Evolutionary conservation across 768 basidiomycete genomes (phyloP).

Genomic region (Hortiboletus flavorubellus): DNA sequence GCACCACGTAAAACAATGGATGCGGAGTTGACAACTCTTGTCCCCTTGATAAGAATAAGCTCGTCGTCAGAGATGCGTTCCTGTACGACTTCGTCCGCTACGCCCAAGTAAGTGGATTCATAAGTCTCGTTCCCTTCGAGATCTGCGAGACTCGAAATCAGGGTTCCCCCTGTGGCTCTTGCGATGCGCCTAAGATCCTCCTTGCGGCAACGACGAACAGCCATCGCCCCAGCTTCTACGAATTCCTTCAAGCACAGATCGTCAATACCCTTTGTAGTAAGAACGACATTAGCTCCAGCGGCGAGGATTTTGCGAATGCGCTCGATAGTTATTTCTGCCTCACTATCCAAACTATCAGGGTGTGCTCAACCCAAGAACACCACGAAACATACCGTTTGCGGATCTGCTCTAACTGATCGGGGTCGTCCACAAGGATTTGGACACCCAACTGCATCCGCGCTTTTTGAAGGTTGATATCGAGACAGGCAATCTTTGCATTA

Average conservation of each 20-base stretch:
- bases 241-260: conserved; percentile 98
- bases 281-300: conserved; percentile 92
- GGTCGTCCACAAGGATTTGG: conserved; percentile 96
- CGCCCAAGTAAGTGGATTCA: conserved; percentile 86
- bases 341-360: conserved; percentile 47
- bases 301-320: conserved; percentile 94
- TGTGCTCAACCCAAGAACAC: not conserved
- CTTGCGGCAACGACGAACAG: conserved; percentile 94
- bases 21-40: conserved; percentile 90
- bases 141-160: conserved; percentile 91
- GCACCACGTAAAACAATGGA: conserved; percentile 95
- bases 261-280: conserved; percentile 98
- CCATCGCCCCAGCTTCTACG: conserved; percentile 98
- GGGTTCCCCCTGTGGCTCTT: conserved; percentile 92
- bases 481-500: conserved; percentile 95
- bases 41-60: conserved; percentile 95
- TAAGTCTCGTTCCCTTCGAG: conserved; percentile 98
- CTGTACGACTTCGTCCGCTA: conserved; percentile 93
- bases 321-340: conserved; percentile 94
- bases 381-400: conserved; percentile 67
- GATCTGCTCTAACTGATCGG: conserved; percentile 94
- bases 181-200: conserved; percentile 97
- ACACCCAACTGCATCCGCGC: conserved; percentile 96
- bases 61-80: conserved; percentile 99
- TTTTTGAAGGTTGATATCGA: conserved; percentile 97